Conservation (phyloP, 1,139 yeast genomes). For the Zhuliangozyma parablackwelliae region DNA sequence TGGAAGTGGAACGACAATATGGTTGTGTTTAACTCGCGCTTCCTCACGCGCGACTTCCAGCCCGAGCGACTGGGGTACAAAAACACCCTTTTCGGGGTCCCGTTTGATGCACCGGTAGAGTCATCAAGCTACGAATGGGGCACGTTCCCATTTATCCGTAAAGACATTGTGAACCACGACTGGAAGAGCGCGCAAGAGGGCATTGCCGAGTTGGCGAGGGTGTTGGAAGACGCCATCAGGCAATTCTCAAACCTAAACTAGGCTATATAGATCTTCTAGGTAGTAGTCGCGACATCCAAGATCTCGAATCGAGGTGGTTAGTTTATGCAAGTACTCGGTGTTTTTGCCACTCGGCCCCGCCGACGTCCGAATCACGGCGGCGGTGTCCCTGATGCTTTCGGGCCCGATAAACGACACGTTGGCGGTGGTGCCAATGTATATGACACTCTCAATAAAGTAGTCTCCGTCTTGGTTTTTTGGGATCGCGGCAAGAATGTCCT, state of each 20-base stretch:
- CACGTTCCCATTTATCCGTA: slow-evolving; percentile 74
- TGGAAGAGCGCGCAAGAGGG: slow-evolving; percentile 56
- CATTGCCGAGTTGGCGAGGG: slow-evolving; percentile 42
- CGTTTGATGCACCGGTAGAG: slow-evolving; percentile 48
- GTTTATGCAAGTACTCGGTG: slow-evolving; percentile 57
- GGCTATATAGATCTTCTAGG: slow-evolving; percentile 29
- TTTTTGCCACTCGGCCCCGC: slow-evolving; percentile 83
- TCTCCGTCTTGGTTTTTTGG: slow-evolving; percentile 29
- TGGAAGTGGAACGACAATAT: slow-evolving; percentile 78
- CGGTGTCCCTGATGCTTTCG: slow-evolving; percentile 55
- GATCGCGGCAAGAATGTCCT: slow-evolving; percentile 1
- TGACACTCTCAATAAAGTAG: slow-evolving; percentile 51
- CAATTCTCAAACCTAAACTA: slow-evolving; percentile 9
- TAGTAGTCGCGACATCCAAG: slow-evolving; percentile 37
- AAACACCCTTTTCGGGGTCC: slow-evolving; percentile 70
- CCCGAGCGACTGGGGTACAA: slow-evolving; percentile 62
- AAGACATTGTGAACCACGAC: slow-evolving; percentile 48
- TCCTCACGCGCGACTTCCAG: slow-evolving; percentile 44
- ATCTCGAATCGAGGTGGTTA: slow-evolving; percentile 50
- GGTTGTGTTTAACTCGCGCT: slow-evolving; percentile 50
- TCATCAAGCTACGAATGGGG: slow-evolving; percentile 44
- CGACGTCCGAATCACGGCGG: slow-evolving; percentile 50
- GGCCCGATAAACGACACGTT: slow-evolving; percentile 86
- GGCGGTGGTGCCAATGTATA: slow-evolving; percentile 79
- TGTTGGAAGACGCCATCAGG: slow-evolving; percentile 23